Percentiles rank a stretch among this genome's conserved stretches.
These are phyloP conservation scores for Helichrysum umbraculigerum DNA, from an alignment of 129 eudicot genomes.

Conservation along the genomic window DNA sequence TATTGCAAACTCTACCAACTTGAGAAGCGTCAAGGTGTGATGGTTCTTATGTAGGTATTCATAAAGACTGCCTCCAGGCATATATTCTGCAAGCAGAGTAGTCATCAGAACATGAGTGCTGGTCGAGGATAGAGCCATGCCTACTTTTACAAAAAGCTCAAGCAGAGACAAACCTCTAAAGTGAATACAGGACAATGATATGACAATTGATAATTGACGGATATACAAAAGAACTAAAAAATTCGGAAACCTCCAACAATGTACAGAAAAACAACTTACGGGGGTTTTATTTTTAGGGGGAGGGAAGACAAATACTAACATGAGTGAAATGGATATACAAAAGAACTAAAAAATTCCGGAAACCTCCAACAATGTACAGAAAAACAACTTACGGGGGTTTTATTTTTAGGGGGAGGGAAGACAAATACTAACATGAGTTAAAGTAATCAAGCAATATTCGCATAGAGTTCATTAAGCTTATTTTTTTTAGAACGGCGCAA, in stretches of 20 bases:
- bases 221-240: neutral
- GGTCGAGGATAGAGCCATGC: constrained; percentile 1
- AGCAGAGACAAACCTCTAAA: neutral
- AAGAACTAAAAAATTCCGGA: neutral
- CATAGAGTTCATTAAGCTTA: neutral
- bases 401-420: neutral
- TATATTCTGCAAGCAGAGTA: constrained; percentile 57
- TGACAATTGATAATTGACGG: neutral
- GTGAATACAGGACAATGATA: neutral
- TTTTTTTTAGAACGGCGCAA: neutral
- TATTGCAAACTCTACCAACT: constrained; percentile 73
- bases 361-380: neutral
- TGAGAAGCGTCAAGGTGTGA: constrained; percentile 47
- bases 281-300: neutral
- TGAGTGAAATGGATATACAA: neutral
- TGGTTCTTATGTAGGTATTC: constrained; percentile 72
- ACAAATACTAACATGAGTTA: neutral
- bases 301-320: neutral
- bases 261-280: neutral
- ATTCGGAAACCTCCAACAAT: neutral
- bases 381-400: neutral
- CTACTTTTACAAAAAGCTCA: neutral
- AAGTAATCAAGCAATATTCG: neutral
- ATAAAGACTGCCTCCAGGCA: constrained; percentile 91
- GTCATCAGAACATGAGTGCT: constrained; percentile 6